Base-by-base conservation (phyloP, 2,329 filamentous ascomycete genomes). In the Pseudogymnoascus sp. region DNA sequence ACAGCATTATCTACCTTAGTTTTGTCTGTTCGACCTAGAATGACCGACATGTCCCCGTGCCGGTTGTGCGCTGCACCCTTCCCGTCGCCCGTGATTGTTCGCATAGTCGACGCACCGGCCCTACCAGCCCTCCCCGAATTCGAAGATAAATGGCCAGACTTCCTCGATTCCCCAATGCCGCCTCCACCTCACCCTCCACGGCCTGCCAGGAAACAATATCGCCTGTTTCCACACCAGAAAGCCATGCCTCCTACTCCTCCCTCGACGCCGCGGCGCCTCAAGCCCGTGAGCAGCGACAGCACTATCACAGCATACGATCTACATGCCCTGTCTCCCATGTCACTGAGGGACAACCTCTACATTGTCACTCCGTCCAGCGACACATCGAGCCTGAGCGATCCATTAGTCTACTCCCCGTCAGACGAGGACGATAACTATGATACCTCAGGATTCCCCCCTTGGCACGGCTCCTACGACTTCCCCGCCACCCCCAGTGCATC, bases 1-100 rank as follows among this genome's bases (percentile, higher is more conserved):
- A 52, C 45, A 33, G 7, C 45, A 52, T 52, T 52, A 13, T 52
- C 45, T 33, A 27, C 45, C 45, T 8, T 12, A 33, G 45, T 52
- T n/a, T 27, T 52, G 45, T 52, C 45, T 13, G 27, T 52, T 52
- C 45, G 45, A 27, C 45, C n/a, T 52, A 52, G 45, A 52, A 52
- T 52, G 45, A 52, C 45, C 45, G 45, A 52, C 27, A 52, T 52
- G 45, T 31, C 45, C 45, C 45, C 45, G 45, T 52, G 45, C 45
- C 45, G 45, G 45, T 52, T 52, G 45, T 52, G 45, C 45, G 45
- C 27, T 12, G 45, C 45, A 31, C 27, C 45, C 45, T 31, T 52
- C 45, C 27, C 45, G 45, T 27, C 45, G 45, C 45, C 45, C 45
- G 45, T 52, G 45, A 52, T 52, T 52, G 45, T 52, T 52, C 45